These are phyloP conservation scores for Scenedesmus sp. DNA, from an alignment of 163 green algal genomes.

Conservation along the genomic window DNA sequence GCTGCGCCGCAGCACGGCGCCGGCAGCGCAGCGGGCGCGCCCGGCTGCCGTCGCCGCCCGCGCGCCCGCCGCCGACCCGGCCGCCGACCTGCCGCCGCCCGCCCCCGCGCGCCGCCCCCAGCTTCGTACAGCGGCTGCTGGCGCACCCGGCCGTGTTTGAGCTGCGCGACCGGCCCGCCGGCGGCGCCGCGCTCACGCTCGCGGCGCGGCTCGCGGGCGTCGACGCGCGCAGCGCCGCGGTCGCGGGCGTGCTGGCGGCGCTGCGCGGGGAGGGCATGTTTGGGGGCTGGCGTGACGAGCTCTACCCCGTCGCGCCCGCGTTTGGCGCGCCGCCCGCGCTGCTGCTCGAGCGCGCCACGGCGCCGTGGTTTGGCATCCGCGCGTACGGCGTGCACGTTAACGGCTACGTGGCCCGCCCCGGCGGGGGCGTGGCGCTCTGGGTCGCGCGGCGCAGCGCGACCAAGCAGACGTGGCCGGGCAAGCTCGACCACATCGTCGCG, in stretches of 20 bases:
- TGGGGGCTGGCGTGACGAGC: constrained; percentile 87
- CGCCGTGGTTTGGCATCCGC: constrained; percentile 82
- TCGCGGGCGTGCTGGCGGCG: not conserved
- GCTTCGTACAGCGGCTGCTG: constrained; percentile 50
- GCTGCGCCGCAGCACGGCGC: too few relatives aligned
- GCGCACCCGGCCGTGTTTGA: constrained; percentile 50
- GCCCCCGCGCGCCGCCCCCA: constrained; percentile 35
- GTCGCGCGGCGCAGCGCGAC: constrained; percentile 76
- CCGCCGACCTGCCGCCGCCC: too few relatives aligned
- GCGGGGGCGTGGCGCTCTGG: constrained; percentile 81
- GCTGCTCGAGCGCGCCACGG: constrained; percentile 84
- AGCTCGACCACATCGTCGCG: constrained; percentile 95
- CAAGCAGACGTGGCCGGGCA: constrained; percentile 94
- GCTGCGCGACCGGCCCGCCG: not conserved
- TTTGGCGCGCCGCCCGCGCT: constrained; percentile 74
- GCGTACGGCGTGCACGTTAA: constrained; percentile 83
- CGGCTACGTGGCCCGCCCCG: constrained; percentile 39
- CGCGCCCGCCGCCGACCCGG: too few relatives aligned
- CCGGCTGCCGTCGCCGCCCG: too few relatives aligned
- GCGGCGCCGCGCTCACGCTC: not conserved
- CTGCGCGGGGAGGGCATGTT: constrained; percentile 60
- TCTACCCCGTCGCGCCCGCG: constrained; percentile 79
- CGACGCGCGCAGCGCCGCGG: not conserved
- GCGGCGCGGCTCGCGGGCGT: not conserved
- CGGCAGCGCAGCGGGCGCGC: not conserved